phyloP scores from a whole-genome alignment of 1,284 basidiomycete species.

The Farysia itapuensis region DNA sequence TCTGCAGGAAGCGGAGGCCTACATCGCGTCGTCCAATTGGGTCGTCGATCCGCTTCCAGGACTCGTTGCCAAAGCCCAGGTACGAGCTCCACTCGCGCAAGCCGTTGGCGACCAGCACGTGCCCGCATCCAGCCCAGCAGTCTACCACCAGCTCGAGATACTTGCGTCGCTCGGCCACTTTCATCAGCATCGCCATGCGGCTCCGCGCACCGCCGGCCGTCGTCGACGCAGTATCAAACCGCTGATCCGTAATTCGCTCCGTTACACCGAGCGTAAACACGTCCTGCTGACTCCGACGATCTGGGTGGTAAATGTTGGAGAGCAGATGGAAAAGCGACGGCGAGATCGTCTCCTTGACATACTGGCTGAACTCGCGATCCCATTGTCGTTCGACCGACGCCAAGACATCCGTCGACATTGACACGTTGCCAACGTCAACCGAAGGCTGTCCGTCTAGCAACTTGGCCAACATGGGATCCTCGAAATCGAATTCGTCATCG shows the following conservation, averaged over 20 bases:
- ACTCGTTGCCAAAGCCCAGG: slow-evolving; percentile 66
- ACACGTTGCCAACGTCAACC: slow-evolving; percentile 61
- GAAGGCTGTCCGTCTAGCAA: slow-evolving; percentile 63
- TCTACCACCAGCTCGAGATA: slow-evolving; percentile 68
- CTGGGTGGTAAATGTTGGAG: slow-evolving; percentile 64
- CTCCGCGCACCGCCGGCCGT: not conserved
- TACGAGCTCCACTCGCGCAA: slow-evolving; percentile 71
- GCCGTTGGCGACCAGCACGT: slow-evolving; percentile 69
- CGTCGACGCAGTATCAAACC: not conserved
- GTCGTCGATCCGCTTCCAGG: slow-evolving; percentile 69
- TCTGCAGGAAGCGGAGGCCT: slow-evolving; percentile 71
- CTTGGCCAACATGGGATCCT: slow-evolving; percentile 68
- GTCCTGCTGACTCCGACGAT: slow-evolving; percentile 15
- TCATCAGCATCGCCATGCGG: slow-evolving; percentile 33
- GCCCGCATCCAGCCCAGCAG: slow-evolving; percentile 76
- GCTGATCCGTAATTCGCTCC: slow-evolving; percentile 12
- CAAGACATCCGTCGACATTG: slow-evolving; percentile 53
- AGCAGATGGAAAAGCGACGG: slow-evolving; percentile 70
- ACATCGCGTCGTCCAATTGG: slow-evolving; percentile 67
- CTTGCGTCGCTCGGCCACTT: slow-evolving; percentile 56
- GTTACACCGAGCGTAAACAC: slow-evolving; percentile 20
- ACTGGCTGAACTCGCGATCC: slow-evolving; percentile 60
- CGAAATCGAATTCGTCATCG: slow-evolving; percentile 65
- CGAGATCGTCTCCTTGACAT: slow-evolving; percentile 66
- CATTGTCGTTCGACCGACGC: slow-evolving; percentile 48